These are phyloP conservation scores for Monosporozyma yasuniensis DNA, from an alignment of 805 yeast genomes.

Conservation along the genomic window DNA sequence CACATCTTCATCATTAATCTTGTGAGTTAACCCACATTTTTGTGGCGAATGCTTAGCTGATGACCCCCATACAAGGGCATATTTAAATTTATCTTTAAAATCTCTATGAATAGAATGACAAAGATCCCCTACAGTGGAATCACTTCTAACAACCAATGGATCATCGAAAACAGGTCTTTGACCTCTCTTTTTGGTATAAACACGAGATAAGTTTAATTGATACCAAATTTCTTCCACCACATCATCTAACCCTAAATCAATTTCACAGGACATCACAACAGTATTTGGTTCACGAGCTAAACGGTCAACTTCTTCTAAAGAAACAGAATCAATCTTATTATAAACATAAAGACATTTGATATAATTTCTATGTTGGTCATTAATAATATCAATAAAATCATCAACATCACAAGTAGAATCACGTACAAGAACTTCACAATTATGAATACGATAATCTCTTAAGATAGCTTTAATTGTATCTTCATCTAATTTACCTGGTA, in stretches of 20 bases:
- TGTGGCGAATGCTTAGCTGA: conserved; percentile 94
- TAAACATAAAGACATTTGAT: conserved; percentile 88
- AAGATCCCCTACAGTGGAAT: conserved; percentile 72
- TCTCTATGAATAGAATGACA: conserved; percentile 91
- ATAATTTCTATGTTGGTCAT: conserved; percentile 79
- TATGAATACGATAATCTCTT: conserved; percentile 82
- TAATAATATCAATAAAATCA: conserved; percentile 85
- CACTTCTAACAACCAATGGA: conserved; percentile 81
- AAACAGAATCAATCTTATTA: conserved; percentile 92
- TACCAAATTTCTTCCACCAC: conserved; percentile 92
- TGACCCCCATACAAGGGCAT: conserved; percentile 95
- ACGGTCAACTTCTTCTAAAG: conserved; percentile 87
- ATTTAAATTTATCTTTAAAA: conserved; percentile 83
- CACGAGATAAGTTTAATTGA: conserved; percentile 65
- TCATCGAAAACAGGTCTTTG: conserved; percentile 71
- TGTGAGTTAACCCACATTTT: conserved; percentile 83
- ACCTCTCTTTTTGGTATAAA: conserved; percentile 86
- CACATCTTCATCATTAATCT: conserved; percentile 87
- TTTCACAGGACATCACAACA: conserved; percentile 86
- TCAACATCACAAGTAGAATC: conserved; percentile 88
- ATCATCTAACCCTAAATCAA: conserved; percentile 78
- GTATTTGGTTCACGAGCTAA: conserved; percentile 90
- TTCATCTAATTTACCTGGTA: conserved; percentile 57
- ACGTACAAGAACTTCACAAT: conserved; percentile 84
- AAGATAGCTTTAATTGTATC: conserved; percentile 67